These are phyloP conservation scores for Argentina anserina DNA, from an alignment of 306 rosid genomes.

Conservation along the genomic window DNA sequence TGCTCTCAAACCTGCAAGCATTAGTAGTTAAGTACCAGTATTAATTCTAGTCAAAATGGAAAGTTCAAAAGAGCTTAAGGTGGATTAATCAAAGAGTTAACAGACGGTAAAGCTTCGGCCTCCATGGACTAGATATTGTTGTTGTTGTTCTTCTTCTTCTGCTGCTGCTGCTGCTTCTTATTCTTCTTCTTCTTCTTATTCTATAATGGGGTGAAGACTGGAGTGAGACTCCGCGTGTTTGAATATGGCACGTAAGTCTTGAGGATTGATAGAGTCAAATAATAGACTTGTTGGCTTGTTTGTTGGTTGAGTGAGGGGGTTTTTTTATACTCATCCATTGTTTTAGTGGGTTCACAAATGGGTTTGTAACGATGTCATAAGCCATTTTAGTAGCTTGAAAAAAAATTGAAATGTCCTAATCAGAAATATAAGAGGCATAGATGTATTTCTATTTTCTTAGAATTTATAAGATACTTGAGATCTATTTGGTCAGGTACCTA, in stretches of 20 bases:
- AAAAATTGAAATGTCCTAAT: too few species aligned
- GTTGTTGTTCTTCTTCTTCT: neutral
- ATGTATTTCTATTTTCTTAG: too few species aligned
- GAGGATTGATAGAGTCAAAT: neutral
- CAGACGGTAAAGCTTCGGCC: slow-evolving; percentile 65
- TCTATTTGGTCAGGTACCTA: too few species aligned
- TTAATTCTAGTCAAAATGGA: neutral
- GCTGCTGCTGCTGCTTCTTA: too few species aligned
- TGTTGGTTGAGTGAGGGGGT: neutral
- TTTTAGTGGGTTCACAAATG: neutral
- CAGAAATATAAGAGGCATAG: too few species aligned
- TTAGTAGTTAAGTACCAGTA: neutral
- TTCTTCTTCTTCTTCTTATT: neutral
- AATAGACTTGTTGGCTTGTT: neutral
- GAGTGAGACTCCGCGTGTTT: neutral
- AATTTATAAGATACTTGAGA: too few species aligned
- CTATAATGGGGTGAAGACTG: neutral
- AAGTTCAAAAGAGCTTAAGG: neutral
- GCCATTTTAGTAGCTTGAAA: too few species aligned
- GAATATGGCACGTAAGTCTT: neutral
- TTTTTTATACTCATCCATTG: neutral
- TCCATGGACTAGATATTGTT: slow-evolving; percentile 36
- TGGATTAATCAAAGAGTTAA: slow-evolving; percentile 4
- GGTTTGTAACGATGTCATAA: neutral
- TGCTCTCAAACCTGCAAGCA: slow-evolving; percentile 56